Percentiles rank a stretch among this genome's conserved stretches.
Evolutionary conservation across 257 asterid genomes (phyloP).

Genomic region (Lycium ferocissimum): DNA sequence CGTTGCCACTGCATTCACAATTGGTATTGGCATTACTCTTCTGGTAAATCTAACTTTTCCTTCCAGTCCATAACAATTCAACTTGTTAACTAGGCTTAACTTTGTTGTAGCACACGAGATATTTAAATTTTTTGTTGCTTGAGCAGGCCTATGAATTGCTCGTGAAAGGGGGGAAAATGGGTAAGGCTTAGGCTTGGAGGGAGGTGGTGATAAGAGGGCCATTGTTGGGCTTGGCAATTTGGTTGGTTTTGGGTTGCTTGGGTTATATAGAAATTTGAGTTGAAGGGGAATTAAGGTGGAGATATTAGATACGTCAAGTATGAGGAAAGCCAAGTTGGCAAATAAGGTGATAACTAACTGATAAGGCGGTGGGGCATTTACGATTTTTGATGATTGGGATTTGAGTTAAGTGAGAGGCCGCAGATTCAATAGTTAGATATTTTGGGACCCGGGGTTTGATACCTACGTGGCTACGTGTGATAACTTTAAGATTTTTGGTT

Average conservation of each 20-base stretch:
- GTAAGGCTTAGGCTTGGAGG: constrained; percentile 47
- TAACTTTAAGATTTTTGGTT: background rate
- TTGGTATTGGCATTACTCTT: constrained; percentile 42
- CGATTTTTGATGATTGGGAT: constrained; percentile 31
- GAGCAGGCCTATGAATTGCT: constrained; percentile 33
- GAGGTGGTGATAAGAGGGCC: constrained; percentile 54
- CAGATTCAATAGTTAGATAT: constrained; percentile 17
- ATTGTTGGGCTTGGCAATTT: constrained; percentile 43
- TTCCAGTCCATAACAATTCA: constrained; percentile 32
- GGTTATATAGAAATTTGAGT: constrained; percentile 9
- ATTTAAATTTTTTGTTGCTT: constrained; percentile 29
- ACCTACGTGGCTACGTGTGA: background rate
- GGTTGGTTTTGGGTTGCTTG: constrained; percentile 13
- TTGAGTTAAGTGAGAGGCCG: constrained; percentile 20
- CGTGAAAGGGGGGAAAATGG: constrained; percentile 37
- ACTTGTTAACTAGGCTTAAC: background rate
- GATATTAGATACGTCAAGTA: constrained; percentile 30
- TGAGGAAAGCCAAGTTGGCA: constrained; percentile 39
- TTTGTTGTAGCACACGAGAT: constrained; percentile 30
- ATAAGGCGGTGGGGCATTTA: constrained; percentile 49
- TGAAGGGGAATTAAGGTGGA: constrained; percentile 29
- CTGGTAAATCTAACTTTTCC: constrained; percentile 24
- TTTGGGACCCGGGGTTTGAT: background rate
- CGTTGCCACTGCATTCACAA: constrained; percentile 48
- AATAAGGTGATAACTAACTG: constrained; percentile 33